Evolutionary conservation across 202 grass and related monocot species (phyloP), one percentile per base, ranked within the genome.

Genomic region (Zoysia matrella): DNA sequence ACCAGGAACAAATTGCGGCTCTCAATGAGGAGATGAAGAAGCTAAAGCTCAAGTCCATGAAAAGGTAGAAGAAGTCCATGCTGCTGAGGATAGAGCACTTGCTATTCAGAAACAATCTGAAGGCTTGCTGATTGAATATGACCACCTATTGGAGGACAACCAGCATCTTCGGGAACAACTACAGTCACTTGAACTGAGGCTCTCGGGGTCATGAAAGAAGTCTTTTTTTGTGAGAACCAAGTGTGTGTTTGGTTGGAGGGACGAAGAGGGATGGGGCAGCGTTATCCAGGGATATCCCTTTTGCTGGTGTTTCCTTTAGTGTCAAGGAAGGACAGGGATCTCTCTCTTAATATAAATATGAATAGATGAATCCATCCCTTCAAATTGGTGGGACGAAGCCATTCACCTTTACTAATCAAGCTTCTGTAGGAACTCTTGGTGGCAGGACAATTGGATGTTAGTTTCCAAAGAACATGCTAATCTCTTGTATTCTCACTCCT

Each of bases 41-140:
- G 71, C 68, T 96, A 77, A 96, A 92, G 71, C 71, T 85, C 75
- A 92, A 74, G 85, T 89, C 52, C 79, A 92, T 49, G 63, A 89
- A 73, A 96, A 92, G 78, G 72, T 71, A 2, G 77, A 85, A 81
- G 93, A 87, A 49, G 73, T 83, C 58, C 72, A 90, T 78, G 61
- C 76, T 46, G 76, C 90, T 42, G 80, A 96, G 69, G 83, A 91
- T 10, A 89, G 84, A 74, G 63, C 51, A 42, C 42, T 57, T 43
- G 86, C 86, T 82, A 83, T 92, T 52, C 82, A 75, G 50, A 92
- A 96, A 63, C 90, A 96, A 79, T 90, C 88, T 51, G 93, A 96
- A 90, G 86, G 88, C 47, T 81, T 96, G 61, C 79, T 92, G 40
- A 86, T 87, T 22, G 93, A 96, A 52, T 96, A 96, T 69, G 93